Evolutionary conservation across 371 early-diverging fungal genomes (phyloP), one percentile per base, ranked within the genome.

Genomic region (Rhizopus stolonifer): DNA sequence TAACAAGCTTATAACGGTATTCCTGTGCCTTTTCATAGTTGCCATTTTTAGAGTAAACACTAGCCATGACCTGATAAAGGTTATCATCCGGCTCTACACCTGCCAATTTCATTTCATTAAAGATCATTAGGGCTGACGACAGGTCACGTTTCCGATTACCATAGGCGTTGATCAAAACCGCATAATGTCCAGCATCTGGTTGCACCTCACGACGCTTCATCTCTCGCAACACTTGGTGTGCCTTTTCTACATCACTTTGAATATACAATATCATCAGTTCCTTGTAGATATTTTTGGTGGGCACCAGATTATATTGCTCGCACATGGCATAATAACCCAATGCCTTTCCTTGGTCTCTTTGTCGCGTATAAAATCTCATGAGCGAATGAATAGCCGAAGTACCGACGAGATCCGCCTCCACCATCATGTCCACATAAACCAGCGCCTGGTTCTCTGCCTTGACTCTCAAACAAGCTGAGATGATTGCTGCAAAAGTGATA

Each of bases 321-420:
- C 69, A 65, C 22, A 73, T 52, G 2, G 71, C 66, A 21, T 65
- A 81, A 52, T 72, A 83, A 3, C 69, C 56, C 17, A 81, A 55
- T 3, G 77, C 79, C 26, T 69, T 69, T 23, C 64, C 58, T 11
- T 76, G 75, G 49, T 83, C 69, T 22, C 66, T 58, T 46, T 80
- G 70, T 19, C 77, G 75, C 15, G 70, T 64, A 45, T 83, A 79
- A 45, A 75, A 81, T 47, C 79, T 80, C 39, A 83, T 83, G 77
- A 83, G 76, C 33, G 69, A 60, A 52, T 82, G 80, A 56, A 70
- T 77, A 0, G 72, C 76, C 15, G 72, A 67, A 1, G 21, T 8
- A 13, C 13, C 19, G 21, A 42, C 13, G 19, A n/a, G 5, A 15
- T 9, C 22, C 4, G 62, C 52, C 14, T 33, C 44, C 42, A 64